Base-by-base conservation (phyloP, 2,329 filamentous ascomycete species). In the Torrubiellomyces zombiae region DNA sequence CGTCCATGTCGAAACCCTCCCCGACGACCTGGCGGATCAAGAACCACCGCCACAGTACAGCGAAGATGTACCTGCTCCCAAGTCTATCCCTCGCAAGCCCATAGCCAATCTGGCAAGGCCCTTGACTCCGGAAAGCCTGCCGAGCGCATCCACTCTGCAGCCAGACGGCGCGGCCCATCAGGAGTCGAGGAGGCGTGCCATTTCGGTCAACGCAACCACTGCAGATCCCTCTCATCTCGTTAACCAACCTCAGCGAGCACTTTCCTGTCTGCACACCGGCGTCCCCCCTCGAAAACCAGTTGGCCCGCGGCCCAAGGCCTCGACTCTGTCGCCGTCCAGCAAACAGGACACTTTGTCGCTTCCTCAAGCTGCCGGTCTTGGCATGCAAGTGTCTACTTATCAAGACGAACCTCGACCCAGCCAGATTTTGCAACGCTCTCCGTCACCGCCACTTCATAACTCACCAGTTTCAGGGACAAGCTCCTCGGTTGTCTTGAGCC, bases 1-100 rank as follows among this genome's bases (percentile, higher is more conserved):
- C 45, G 58, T 94, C 26, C 86, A 95, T 50, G 66, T 91, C 19
- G 41, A 45, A 28, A 27, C 32, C 6, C 60, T 64, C 2, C 65
- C 68, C 4, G 60, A 68, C 19, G 67, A 79, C 31, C 16, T 46
- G 56, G 10, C 38, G 38, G 18, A 28, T 27, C 38, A 44, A 14
- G 44, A 50, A 6, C 39, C 38, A 18, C 41, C 47, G 23, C 45
- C 52, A 31, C 50, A 54, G 23, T 53, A 55, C 16, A 60, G 60
- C 34, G 47, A 53, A 25, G 58, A 62, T 26, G 55, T 51, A 32
- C 38, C 48, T 10, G 49, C 47, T 23, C 45, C 44, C 24, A 42
- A 43, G 16, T 59, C 62, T 14, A 67, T 70, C 22, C 54, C 49
- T 17, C 50, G 65, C 32, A 70, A 69, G 36, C 65, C 65, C 2